Percentiles rank a stretch among this genome's conserved stretches.
These are phyloP conservation scores for Citrus hindsii DNA, from an alignment of 345 rosid genomes.

Conservation along the genomic window DNA sequence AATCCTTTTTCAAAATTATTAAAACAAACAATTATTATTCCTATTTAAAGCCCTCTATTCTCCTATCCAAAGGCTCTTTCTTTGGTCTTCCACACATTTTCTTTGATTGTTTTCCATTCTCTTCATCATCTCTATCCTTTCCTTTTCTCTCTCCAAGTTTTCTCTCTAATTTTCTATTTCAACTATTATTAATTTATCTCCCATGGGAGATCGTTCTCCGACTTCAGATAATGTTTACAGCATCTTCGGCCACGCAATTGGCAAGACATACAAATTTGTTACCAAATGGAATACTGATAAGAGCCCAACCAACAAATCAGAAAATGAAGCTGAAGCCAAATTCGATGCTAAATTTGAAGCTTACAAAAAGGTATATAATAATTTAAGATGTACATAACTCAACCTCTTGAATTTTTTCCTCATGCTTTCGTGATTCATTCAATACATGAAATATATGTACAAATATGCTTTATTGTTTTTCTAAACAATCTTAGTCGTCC, in stretches of 20 bases:
- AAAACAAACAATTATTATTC: neutral
- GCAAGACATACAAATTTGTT: conserved; percentile 60
- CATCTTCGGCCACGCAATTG: conserved; percentile 40
- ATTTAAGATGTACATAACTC: neutral
- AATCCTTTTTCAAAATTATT: neutral
- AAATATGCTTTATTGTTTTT: no score
- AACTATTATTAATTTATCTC: neutral
- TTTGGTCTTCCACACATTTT: conserved; percentile 3
- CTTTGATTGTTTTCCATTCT: neutral
- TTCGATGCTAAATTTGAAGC: conserved; percentile 16
- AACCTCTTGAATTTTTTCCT: neutral
- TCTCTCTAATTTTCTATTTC: neutral
- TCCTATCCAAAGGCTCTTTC: neutral
- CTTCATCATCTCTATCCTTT: conserved; percentile 5
- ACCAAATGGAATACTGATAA: conserved; percentile 41
- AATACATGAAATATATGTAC: no score
- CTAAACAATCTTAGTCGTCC: no score
- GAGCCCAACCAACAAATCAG: conserved; percentile 26
- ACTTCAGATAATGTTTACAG: conserved; percentile 24
- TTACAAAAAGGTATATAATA: conserved; percentile 14
- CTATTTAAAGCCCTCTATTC: neutral
- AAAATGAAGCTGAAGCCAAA: conserved; percentile 17
- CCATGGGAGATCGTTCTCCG: conserved; percentile 45
- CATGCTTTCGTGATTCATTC: neutral
- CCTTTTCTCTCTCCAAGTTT: neutral